phyloP scores from a whole-genome alignment of 2,329 filamentous ascomycete genomes.

The Ceratocystis cubensis region DNA sequence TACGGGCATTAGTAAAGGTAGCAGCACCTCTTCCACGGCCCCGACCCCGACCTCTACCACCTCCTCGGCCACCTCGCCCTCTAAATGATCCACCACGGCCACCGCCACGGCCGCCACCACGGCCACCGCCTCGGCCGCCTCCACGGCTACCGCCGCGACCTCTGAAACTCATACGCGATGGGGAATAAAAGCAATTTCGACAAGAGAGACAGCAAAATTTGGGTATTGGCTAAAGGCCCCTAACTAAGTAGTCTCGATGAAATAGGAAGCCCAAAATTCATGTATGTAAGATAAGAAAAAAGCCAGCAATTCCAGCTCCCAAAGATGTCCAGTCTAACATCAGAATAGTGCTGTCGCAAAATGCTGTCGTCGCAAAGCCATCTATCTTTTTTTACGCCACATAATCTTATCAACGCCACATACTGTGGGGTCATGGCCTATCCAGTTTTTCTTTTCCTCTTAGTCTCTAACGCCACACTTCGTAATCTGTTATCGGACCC shows the following conservation, averaged over 20 bases:
- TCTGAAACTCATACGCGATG: conserved; percentile 17
- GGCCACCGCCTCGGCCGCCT: conserved; percentile 20
- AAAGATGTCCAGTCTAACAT: too few relatives aligned
- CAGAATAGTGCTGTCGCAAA: conserved; percentile 4
- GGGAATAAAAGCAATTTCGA: not conserved
- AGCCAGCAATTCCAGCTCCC: too few relatives aligned
- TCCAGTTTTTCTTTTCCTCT: not conserved
- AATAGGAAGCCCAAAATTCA: not conserved
- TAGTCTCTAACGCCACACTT: conserved; percentile 6
- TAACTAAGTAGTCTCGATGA: not conserved
- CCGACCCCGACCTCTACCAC: conserved; percentile 25
- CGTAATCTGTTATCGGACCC: conserved; percentile 15
- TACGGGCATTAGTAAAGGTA: conserved; percentile 36
- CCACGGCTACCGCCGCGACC: conserved; percentile 22
- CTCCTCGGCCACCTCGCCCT: conserved; percentile 11
- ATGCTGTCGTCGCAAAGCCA: not conserved
- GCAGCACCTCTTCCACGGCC: conserved; percentile 28
- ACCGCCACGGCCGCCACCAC: conserved; percentile 24
- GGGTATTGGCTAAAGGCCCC: not conserved
- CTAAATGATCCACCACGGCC: conserved; percentile 12
- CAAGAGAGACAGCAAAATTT: not conserved
- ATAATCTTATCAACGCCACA: not conserved
- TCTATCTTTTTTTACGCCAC: conserved; percentile 10
- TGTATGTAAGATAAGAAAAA: too few relatives aligned
- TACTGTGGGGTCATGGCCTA: not conserved